Base-by-base conservation (phyloP, 805 yeast genomes). In the Saturnispora sekii region DNA sequence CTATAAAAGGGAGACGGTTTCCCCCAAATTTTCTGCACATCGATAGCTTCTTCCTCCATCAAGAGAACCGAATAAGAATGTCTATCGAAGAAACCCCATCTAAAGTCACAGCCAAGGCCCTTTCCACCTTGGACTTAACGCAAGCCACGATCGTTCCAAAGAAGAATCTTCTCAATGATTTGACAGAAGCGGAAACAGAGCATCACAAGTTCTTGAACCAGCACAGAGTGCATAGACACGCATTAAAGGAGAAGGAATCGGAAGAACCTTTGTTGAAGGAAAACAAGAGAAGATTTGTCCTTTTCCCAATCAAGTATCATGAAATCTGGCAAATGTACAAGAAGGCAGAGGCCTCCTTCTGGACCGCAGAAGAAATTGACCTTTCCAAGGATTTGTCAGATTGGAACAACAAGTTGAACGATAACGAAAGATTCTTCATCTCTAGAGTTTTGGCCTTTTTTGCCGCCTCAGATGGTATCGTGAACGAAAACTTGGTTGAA, bases 311-410 rank as follows among this genome's bases (percentile, higher is more conserved):
- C 69, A 84, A 85, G 69, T 93, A 88, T 72, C 90, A 89, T 63
- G 97, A 90, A 70, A 85, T 90, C 65, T 90, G 97, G 97, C 96
- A 90, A 67, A 89, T 94, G 74, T 90, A 90, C 70, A 90, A 90
- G 74, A 87, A 90, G 70, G 97, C 97, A 42, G 98, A 93, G 74
- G 98, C 98, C 12, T 90, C 97, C 5, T 90, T 90, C 76, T 90
- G 98, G 98, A 93, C 97, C 35, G 97, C 97, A 40, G 98, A 90
- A 72, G 98, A 93, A 70, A 88, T 90, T 54, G 98, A 90, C 68
- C 77, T 90, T 53, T 81, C 94, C 45, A 93, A 90, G 73, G 98
- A 90, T 66, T 62, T 74, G 49, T 76, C 76, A 58, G 98, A 90
- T 70, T 90, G 98, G 98, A 89, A 86, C 64, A 77, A 83, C 70